Conservation (phyloP, 441 rosid species). For the Metrosideros polymorpha region DNA sequence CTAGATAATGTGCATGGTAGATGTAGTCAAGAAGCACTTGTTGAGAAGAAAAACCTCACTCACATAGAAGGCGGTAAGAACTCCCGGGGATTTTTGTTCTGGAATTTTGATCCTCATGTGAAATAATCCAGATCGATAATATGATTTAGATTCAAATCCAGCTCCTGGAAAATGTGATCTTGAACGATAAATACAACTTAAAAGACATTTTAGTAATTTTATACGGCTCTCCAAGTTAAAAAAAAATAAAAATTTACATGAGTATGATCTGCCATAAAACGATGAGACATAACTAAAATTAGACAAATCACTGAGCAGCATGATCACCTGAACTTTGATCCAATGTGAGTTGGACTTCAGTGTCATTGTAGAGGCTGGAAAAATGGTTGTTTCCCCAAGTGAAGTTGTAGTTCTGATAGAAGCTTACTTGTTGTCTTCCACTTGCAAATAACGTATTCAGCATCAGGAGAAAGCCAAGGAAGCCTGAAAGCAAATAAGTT, state of each 20-base stretch:
- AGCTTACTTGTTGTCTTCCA: neutral
- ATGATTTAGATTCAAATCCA: constrained; percentile 20
- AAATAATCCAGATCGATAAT: constrained; percentile 27
- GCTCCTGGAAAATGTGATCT: neutral
- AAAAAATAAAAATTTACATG: neutral
- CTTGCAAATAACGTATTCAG: neutral
- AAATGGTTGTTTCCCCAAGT: neutral
- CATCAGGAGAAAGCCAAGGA: neutral
- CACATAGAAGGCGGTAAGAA: constrained; percentile 32
- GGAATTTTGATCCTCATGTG: constrained; percentile 28
- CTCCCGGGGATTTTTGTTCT: constrained; percentile 13
- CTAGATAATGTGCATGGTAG: neutral
- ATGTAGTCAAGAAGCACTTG: neutral
- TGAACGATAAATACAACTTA: neutral
- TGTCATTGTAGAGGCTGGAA: neutral
- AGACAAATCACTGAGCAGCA: neutral
- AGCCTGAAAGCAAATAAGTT: neutral
- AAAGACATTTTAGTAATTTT: neutral
- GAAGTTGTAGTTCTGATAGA: neutral
- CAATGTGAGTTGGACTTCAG: neutral
- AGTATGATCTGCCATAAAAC: neutral
- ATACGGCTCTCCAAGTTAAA: neutral
- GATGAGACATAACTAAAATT: neutral
- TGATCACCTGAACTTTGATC: neutral
- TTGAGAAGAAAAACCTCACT: neutral